Evolutionary conservation across 1,284 basidiomycete genomes (phyloP).

Genomic region (Melampsora larici-populina): DNA sequence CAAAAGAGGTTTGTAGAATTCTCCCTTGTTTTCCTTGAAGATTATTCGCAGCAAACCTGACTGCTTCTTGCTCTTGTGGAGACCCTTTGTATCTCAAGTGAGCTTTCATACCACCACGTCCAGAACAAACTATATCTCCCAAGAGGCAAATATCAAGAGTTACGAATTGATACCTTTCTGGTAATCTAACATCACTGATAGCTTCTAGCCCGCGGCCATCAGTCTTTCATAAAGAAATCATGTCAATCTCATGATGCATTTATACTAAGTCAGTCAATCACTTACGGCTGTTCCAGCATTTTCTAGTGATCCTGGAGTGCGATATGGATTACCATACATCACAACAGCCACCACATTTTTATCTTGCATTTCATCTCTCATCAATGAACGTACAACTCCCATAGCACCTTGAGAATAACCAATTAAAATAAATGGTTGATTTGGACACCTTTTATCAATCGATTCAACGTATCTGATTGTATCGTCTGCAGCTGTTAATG

Average conservation of each 20-base stretch:
- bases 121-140: neutral
- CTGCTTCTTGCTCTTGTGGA: neutral
- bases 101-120: neutral
- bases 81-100: neutral
- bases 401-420: constrained; percentile 17
- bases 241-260: neutral
- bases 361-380: neutral
- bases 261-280: neutral
- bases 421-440: neutral
- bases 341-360: neutral
- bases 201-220: neutral
- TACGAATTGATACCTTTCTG: neutral
- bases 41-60: neutral
- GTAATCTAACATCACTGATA: neutral
- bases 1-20: neutral
- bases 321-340: constrained; percentile 1
- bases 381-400: neutral
- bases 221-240: neutral
- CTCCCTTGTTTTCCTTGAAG: neutral
- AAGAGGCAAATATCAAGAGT: neutral
- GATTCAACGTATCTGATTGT: neutral
- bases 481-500: neutral
- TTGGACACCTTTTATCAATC: neutral
- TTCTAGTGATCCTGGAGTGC: neutral
- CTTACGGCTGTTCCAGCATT: neutral